Base-by-base conservation (phyloP, 2,329 filamentous ascomycete species). In the Sphaerulina musiva region DNA sequence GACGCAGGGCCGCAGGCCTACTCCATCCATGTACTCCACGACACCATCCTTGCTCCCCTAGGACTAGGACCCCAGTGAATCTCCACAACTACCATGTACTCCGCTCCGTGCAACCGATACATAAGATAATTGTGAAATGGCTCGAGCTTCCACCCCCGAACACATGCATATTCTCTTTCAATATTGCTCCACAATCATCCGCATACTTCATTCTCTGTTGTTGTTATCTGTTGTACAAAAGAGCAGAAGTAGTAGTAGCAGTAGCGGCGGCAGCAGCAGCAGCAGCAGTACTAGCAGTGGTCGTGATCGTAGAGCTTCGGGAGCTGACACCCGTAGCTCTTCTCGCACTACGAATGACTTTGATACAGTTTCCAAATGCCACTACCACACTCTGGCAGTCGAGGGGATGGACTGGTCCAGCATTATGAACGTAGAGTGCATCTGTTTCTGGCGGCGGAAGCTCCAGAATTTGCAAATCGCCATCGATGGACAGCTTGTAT, bases 341-440 rank as follows among this genome's bases (percentile, higher is more conserved):
- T 47, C 61, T 51, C 10, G 62, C 60, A 38, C 34, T 56, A 20
- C 57, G 54, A 26, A 90, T 78, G 48, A 90, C 73, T 70, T 89
- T 90, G 63, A 90, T 76, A 1, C 81, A 76, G 60, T 89, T 87
- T 10, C 86, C 87, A 55, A 90, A 82, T 0, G 80, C 85, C 31
- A 91, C 78, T 0, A 82, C 87, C 2, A 88, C 76, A 48, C 83
- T 85, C 44, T 78, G 76, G 46, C 79, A 77, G 10, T 86, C 86
- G 1, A 89, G 72, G 49, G 74, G 74, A 1, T 76, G 75, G 53
- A 86, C 80, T 0, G 86, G 86, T 0, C 87, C 87, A 1, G 86
- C 73, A 44, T 77, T 77, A 2, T 80, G 80, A 20, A 89, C 81
- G 45, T 88, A 80, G 4, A 91, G 74, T 53, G 82, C 76, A 2